Evolutionary conservation across 805 yeast genomes (phyloP).

Genomic region (Lipomyces yamanashiensis): DNA sequence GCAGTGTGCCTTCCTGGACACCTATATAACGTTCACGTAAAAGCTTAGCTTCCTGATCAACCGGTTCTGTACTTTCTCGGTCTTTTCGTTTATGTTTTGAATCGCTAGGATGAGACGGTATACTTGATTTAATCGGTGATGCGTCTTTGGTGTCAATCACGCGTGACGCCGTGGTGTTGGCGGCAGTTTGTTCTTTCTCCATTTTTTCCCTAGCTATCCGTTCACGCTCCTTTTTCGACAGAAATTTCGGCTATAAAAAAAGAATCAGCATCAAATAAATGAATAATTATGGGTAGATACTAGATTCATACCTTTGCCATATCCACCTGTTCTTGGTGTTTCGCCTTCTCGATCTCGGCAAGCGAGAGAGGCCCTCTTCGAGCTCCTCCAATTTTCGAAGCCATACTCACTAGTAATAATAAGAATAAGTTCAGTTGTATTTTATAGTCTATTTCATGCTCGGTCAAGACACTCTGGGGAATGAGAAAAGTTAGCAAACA

Average conservation of each 20-base stretch:
- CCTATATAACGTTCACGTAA: constrained; percentile 35
- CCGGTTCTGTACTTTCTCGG: background rate
- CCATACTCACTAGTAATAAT: background rate
- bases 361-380: constrained; percentile 42
- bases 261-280: background rate
- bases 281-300: background rate
- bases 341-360: constrained; percentile 42
- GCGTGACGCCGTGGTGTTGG: background rate
- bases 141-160: background rate
- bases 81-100: constrained; percentile 1
- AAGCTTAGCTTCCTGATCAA: constrained; percentile 23
- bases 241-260: constrained; percentile 48
- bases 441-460: no score
- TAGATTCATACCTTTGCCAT: constrained; percentile 23
- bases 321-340: constrained; percentile 34
- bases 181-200: constrained; percentile 13
- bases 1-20: constrained; percentile 13
- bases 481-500: no score
- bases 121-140: constrained; percentile 1
- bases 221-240: constrained; percentile 54
- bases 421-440: background rate
- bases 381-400: constrained; percentile 2
- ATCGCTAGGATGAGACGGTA: background rate
- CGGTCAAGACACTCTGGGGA: no score
- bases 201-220: constrained; percentile 43